phyloP scores from a whole-genome alignment of 208 protist species.

The Trichomonas gallinae region DNA sequence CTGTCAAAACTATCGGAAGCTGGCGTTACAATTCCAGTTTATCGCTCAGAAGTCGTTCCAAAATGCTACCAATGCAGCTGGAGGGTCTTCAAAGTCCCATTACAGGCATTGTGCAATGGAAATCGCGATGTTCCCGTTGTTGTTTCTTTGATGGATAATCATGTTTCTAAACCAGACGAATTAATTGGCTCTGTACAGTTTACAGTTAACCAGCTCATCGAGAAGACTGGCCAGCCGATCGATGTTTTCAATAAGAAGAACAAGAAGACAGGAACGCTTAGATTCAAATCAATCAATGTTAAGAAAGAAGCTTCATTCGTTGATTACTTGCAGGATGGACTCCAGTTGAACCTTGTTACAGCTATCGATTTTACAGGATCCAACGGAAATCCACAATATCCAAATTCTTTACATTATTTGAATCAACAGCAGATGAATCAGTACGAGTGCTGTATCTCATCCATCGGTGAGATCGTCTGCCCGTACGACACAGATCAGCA shows the following conservation, averaged over 20 bases:
- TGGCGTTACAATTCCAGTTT: neutral
- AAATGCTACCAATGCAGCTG: neutral
- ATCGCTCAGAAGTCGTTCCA: neutral
- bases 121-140: neutral
- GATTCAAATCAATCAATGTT: neutral
- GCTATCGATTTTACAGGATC: conserved; percentile 11
- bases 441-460: neutral
- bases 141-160: neutral
- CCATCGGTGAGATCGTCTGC: neutral
- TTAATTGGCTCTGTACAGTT: neutral
- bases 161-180: neutral
- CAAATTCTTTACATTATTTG: neutral
- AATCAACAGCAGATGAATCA: neutral
- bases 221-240: neutral
- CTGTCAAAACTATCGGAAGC: neutral
- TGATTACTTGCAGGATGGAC: neutral
- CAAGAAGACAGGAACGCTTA: neutral
- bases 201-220: neutral
- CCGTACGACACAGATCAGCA: neutral
- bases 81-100: neutral
- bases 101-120: neutral
- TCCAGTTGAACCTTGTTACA: neutral
- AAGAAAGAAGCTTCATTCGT: neutral
- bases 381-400: neutral
- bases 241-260: neutral